Evolutionary conservation across 2,329 filamentous ascomycete genomes (phyloP).

Genomic region (Sordariomycetes sp.): DNA sequence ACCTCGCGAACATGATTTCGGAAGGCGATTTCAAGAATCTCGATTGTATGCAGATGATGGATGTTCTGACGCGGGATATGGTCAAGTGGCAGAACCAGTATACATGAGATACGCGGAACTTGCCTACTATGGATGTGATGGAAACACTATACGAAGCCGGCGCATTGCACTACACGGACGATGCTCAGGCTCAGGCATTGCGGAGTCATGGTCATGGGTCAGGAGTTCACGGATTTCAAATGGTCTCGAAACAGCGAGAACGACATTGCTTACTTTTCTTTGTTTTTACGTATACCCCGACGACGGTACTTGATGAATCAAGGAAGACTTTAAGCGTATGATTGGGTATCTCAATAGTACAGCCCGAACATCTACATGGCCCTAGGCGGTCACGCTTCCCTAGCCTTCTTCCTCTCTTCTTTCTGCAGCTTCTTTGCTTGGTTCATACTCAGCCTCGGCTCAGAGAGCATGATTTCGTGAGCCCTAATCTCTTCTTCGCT

Average conservation of each 20-base stretch:
- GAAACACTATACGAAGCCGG: neutral
- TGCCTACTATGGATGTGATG: neutral
- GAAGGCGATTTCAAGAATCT: conserved; percentile 73
- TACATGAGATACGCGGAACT: conserved; percentile 14
- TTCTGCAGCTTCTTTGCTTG: conserved; percentile 62
- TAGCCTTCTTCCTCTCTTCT: conserved; percentile 40
- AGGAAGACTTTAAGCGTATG: too few species aligned
- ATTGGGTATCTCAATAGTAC: too few species aligned
- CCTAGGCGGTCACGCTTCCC: too few species aligned
- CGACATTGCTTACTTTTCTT: neutral
- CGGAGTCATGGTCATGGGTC: neutral
- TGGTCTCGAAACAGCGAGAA: neutral
- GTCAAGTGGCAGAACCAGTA: conserved; percentile 79
- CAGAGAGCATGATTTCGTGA: conserved; percentile 36
- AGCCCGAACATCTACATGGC: too few species aligned
- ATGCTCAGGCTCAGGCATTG: neutral
- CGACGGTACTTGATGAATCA: too few species aligned
- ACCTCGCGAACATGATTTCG: too few species aligned
- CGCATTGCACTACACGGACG: conserved; percentile 1
- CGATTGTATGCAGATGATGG: conserved; percentile 84
- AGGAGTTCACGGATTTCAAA: too few species aligned
- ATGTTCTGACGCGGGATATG: conserved; percentile 68
- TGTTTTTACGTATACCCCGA: neutral
- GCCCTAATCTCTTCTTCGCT: conserved; percentile 44
- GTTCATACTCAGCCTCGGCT: conserved; percentile 49